phyloP scores from a whole-genome alignment of 108 stramenopile genomes.

The Stephanodiscus triporus region DNA sequence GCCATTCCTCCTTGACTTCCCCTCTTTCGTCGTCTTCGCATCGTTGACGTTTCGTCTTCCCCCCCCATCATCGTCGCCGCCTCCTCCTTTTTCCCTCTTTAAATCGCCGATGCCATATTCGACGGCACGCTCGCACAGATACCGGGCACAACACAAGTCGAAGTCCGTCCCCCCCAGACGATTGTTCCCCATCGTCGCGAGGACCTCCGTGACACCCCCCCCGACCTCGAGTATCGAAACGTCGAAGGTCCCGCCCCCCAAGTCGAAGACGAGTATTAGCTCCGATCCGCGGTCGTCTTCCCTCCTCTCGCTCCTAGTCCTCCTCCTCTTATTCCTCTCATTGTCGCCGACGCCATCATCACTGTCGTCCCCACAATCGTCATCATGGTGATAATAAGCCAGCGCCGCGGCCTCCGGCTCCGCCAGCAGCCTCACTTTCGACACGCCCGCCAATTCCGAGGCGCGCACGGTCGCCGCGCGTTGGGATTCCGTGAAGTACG shows the following conservation, averaged over 20 bases:
- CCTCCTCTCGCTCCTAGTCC: constrained; percentile 18
- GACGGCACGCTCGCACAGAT: constrained; percentile 44
- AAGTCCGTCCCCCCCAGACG: constrained; percentile 93
- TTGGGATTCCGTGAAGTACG: constrained; percentile 94
- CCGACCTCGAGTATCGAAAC: constrained; percentile 88
- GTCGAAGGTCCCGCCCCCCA: constrained; percentile 96
- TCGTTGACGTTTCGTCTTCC: background rate
- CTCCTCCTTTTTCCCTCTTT: too few relatives aligned
- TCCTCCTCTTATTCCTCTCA: too few relatives aligned
- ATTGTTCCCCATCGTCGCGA: constrained; percentile 89
- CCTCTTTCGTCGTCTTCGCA: background rate
- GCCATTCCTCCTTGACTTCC: background rate
- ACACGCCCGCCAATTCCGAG: constrained; percentile 79
- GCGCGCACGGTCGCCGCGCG: constrained; percentile 87
- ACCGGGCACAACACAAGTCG: constrained; percentile 78
- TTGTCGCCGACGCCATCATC: too few relatives aligned
- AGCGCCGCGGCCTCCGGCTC: constrained; percentile 97
- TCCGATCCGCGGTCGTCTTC: constrained; percentile 55
- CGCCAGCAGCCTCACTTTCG: constrained; percentile 84
- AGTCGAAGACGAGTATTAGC: constrained; percentile 92
- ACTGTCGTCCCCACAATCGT: too few relatives aligned
- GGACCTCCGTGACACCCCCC: constrained; percentile 86
- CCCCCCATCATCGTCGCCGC: background rate
- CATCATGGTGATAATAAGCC: constrained; percentile 60
- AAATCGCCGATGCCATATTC: constrained; percentile 52